Evolutionary conservation across 805 yeast species (phyloP).

Genomic region (Brettanomyces bruxellensis): DNA sequence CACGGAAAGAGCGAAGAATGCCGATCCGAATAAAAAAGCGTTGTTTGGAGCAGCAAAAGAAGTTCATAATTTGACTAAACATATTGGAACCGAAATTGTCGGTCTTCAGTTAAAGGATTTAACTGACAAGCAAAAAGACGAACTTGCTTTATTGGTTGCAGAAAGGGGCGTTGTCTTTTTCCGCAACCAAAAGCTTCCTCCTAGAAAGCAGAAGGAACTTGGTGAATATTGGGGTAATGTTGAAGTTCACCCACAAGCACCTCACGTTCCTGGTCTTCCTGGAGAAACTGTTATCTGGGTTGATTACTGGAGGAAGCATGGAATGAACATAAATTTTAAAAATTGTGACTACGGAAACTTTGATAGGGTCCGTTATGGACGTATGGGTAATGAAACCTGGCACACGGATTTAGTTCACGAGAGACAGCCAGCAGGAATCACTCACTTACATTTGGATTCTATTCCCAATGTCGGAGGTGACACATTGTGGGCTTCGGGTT

Average conservation of each 20-base stretch:
- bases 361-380: constrained; percentile 3
- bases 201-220: constrained; percentile 32
- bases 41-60: constrained; percentile 30
- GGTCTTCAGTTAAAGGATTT: constrained; percentile 36
- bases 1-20: constrained; percentile 23
- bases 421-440: constrained; percentile 40
- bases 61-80: constrained; percentile 33
- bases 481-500: constrained; percentile 43
- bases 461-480: constrained; percentile 44
- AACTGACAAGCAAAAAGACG: constrained; percentile 33
- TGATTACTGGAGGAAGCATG: constrained; percentile 20
- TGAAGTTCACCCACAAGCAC: constrained; percentile 29
- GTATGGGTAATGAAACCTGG: constrained; percentile 24
- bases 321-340: constrained; percentile 13
- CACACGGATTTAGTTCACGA: constrained; percentile 47
- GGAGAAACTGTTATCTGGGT: constrained; percentile 34
- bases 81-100: constrained; percentile 38
- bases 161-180: constrained; percentile 42
- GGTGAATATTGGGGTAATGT: constrained; percentile 36
- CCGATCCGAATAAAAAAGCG: constrained; percentile 33
- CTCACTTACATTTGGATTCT: constrained; percentile 39
- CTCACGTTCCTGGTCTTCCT: constrained; percentile 23
- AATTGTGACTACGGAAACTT: constrained; percentile 9
- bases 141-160: constrained; percentile 34
- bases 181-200: constrained; percentile 34